These are phyloP conservation scores for Amanita rubescens DNA, from an alignment of 768 basidiomycete species.

Conservation along the genomic window DNA sequence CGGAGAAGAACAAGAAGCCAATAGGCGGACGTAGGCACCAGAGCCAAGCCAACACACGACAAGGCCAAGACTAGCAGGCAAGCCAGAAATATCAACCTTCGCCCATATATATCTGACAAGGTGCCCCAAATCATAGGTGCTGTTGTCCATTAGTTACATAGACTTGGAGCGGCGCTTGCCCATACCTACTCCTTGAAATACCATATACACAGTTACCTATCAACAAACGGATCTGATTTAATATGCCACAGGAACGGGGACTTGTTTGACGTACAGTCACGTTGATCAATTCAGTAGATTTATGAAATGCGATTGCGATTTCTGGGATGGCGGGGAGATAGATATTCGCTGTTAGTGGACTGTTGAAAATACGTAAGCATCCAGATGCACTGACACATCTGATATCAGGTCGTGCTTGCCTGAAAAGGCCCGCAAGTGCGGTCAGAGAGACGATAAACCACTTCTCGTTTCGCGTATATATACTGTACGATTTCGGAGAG, in stretches of 20 bases:
- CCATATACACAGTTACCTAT: conserved; percentile 63
- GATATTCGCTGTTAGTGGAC: conserved; percentile 68
- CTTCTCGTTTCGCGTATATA: conserved; percentile 52
- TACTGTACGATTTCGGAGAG: conserved; percentile 47
- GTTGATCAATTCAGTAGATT: conserved; percentile 67
- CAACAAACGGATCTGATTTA: background rate
- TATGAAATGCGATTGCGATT: conserved; percentile 53
- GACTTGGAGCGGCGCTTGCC: background rate
- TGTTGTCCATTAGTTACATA: conserved; percentile 14
- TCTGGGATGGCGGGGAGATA: conserved; percentile 77
- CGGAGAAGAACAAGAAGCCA: conserved; percentile 79
- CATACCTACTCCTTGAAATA: conserved; percentile 57
- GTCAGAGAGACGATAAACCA: conserved; percentile 60
- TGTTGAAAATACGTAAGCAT: conserved; percentile 16
- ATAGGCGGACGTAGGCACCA: conserved; percentile 49
- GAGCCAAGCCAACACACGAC: conserved; percentile 56
- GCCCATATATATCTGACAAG: conserved; percentile 57
- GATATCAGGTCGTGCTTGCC: conserved; percentile 26
- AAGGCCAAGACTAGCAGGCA: conserved; percentile 58
- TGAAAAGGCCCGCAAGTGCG: conserved; percentile 57
- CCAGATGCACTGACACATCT: background rate
- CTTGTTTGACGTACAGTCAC: conserved; percentile 54
- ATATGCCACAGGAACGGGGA: conserved; percentile 17
- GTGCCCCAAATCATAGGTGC: conserved; percentile 69
- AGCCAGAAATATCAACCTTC: conserved; percentile 53